These are phyloP conservation scores for Coelastrella sp. DNA, from an alignment of 139 green algal genomes.

Conservation along the genomic window DNA sequence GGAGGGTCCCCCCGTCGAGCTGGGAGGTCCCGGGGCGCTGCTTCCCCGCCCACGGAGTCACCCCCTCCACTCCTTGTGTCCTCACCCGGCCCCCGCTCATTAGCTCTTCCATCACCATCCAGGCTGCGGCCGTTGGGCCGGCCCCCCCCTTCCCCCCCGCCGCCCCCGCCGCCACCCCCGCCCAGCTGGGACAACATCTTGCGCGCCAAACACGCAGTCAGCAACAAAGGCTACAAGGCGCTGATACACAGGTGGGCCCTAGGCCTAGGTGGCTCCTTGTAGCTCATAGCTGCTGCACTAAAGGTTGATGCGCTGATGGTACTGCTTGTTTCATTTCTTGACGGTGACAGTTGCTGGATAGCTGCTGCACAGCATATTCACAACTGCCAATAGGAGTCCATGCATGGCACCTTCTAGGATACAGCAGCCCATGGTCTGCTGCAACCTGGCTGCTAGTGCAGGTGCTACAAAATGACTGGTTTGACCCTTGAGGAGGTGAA, in stretches of 20 bases:
- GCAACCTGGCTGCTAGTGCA: background rate
- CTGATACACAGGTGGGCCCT: slow-evolving; percentile 28
- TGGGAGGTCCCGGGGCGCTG: no score
- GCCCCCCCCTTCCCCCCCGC: background rate
- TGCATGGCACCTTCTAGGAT: background rate
- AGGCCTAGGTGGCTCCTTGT: no score
- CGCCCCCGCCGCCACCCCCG: slow-evolving; percentile 16
- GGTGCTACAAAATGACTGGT: slow-evolving; percentile 41
- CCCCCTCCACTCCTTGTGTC: no score
- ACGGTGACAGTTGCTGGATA: no score
- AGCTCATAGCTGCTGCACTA: no score
- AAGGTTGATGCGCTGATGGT: no score
- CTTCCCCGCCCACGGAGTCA: no score
- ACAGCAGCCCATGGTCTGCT: background rate
- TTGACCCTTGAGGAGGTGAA: slow-evolving; percentile 43
- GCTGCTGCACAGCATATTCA: background rate
- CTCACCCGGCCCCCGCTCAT: no score
- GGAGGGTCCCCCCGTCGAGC: no score
- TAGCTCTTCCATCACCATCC: background rate
- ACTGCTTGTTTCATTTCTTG: no score
- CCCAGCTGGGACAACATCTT: slow-evolving; percentile 25
- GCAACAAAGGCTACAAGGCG: slow-evolving; percentile 4
- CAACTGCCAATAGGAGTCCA: background rate
- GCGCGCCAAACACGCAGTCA: background rate
- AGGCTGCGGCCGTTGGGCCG: no score